These are phyloP conservation scores for Polyplosphaeria fusca DNA, from an alignment of 495 filamentous ascomycete genomes.

Conservation along the genomic window DNA sequence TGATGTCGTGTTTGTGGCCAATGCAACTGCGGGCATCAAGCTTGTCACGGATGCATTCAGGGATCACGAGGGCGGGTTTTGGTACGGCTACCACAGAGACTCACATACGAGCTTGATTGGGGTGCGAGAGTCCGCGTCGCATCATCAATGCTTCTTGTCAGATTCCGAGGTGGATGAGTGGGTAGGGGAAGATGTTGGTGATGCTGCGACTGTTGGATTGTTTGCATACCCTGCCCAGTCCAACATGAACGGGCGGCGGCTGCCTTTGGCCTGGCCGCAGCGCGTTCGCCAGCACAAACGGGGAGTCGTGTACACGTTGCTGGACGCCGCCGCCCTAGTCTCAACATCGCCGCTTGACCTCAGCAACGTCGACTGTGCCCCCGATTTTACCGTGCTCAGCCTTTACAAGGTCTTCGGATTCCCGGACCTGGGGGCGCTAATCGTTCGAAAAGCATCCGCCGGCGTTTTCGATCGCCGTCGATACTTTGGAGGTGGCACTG, in stretches of 20 bases:
- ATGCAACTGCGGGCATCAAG: constrained; percentile 89
- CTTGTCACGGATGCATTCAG: constrained; percentile 73
- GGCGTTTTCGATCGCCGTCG: constrained; percentile 59
- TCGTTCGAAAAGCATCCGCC: constrained; percentile 71
- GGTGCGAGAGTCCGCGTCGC: constrained; percentile 65
- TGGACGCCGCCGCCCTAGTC: constrained; percentile 87
- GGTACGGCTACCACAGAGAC: constrained; percentile 79
- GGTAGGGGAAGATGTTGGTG: constrained; percentile 39
- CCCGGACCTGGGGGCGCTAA: constrained; percentile 83
- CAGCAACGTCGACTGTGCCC: constrained; percentile 55
- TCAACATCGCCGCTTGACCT: constrained; percentile 76
- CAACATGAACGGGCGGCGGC: constrained; percentile 83
- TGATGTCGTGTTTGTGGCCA: constrained; percentile 87
- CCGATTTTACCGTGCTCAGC: constrained; percentile 86
- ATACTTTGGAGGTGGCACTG: constrained; percentile 95
- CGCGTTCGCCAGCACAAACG: constrained; percentile 45
- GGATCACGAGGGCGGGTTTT: constrained; percentile 62
- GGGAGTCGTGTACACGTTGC: constrained; percentile 60
- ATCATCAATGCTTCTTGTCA: constrained; percentile 61
- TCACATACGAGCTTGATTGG: constrained; percentile 88
- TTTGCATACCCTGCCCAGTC: constrained; percentile 91
- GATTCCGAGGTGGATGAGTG: constrained; percentile 68
- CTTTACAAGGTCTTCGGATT: constrained; percentile 98
- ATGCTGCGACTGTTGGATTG: constrained; percentile 40
- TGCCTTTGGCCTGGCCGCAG: constrained; percentile 68